These are phyloP conservation scores for Liquidambar formosana DNA, from an alignment of 164 flowering plant genomes.

Conservation along the genomic window DNA sequence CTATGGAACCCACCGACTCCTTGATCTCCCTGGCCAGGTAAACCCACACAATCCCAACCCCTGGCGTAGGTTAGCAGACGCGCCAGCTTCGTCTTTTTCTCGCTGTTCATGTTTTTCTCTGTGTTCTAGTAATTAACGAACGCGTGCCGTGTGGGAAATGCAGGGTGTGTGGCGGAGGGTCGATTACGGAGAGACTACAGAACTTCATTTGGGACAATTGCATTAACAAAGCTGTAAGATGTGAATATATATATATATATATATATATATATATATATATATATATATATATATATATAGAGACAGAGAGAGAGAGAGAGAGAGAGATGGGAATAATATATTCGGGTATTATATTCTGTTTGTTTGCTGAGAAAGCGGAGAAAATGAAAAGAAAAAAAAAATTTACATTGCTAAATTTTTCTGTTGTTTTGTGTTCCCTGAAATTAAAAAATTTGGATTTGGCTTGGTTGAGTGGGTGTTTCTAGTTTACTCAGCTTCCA, in stretches of 20 bases:
- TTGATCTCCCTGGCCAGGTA: conserved; percentile 65
- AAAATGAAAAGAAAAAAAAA: not conserved
- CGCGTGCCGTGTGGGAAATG: not conserved
- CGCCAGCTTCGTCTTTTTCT: not conserved
- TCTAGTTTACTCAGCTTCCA: too few relatives aligned
- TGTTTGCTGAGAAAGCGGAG: not conserved
- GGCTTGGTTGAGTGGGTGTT: not conserved
- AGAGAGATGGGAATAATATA: not conserved
- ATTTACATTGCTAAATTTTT: not conserved
- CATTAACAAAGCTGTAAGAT: conserved; percentile 48
- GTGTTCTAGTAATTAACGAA: not conserved
- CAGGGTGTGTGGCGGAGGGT: conserved; percentile 70
- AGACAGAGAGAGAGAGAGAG: too few relatives aligned
- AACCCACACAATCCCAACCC: not conserved
- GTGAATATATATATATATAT: too few relatives aligned
- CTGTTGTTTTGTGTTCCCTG: not conserved
- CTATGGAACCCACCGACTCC: conserved; percentile 76
- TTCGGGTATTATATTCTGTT: conserved; percentile 1
- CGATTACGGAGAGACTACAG: conserved; percentile 62
- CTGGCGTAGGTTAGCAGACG: not conserved
- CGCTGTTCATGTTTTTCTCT: not conserved
- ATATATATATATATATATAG: too few relatives aligned
- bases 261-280: too few relatives aligned
- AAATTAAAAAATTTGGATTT: not conserved
- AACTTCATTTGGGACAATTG: conserved; percentile 65